Evolutionary conservation across 202 grass and related monocot species (phyloP).

Genomic region (Carex arenaria): DNA sequence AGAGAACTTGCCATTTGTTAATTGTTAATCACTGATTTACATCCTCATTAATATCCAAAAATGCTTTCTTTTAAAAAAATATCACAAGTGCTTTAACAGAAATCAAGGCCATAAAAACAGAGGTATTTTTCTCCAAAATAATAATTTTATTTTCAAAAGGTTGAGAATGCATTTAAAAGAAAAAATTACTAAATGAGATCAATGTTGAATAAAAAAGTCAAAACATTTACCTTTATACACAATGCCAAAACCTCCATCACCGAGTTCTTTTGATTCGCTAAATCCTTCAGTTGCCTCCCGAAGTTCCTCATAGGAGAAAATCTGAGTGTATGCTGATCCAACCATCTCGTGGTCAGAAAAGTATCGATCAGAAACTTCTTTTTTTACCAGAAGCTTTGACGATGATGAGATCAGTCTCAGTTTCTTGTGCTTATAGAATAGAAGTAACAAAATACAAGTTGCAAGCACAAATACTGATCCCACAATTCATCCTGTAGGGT

Average conservation of each 20-base stretch:
- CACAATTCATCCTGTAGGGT: background rate
- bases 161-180: background rate
- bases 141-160: background rate
- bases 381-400: conserved; percentile 1
- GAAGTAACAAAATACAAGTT: background rate
- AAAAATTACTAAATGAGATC: background rate
- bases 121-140: background rate
- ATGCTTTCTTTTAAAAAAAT: background rate
- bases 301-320: conserved; percentile 76
- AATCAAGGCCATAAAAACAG: background rate
- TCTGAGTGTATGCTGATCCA: conserved; percentile 29
- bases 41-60: background rate
- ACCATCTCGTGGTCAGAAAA: conserved; percentile 49
- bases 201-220: background rate
- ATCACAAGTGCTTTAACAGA: too few species aligned
- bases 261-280: conserved; percentile 58
- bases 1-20: background rate
- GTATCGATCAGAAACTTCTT: conserved; percentile 31
- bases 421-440: conserved; percentile 30
- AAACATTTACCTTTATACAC: conserved; percentile 56
- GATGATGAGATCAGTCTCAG: conserved; percentile 15
- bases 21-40: background rate
- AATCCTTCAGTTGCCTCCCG: conserved; percentile 64
- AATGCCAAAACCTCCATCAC: conserved; percentile 81
- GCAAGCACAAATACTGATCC: background rate